Conservation (phyloP, 2,329 filamentous ascomycete species). For the Phaeoacremonium minimum region DNA sequence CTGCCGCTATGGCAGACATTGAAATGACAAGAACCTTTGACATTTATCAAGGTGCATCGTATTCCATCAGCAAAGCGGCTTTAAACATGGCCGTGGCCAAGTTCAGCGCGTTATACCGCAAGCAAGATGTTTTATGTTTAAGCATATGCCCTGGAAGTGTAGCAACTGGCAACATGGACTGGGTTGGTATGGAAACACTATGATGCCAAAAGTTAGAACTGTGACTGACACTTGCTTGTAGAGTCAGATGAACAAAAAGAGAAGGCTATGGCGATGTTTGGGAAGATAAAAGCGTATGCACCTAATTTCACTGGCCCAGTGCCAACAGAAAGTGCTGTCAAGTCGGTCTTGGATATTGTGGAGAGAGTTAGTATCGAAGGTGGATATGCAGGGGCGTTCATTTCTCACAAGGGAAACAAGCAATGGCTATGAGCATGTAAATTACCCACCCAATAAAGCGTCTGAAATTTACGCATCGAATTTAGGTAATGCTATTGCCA, state of each 20-base stretch:
- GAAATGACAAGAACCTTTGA: constrained; percentile 31
- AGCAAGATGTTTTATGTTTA: constrained; percentile 48
- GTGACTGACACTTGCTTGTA: constrained; percentile 1
- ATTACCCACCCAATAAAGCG: no score
- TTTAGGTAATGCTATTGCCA: no score
- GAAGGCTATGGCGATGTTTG: constrained; percentile 15
- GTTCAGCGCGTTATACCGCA: constrained; percentile 42
- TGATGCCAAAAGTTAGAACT: background rate
- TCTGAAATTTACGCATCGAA: no score
- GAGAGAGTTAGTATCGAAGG: constrained; percentile 34
- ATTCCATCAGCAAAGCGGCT: constrained; percentile 46
- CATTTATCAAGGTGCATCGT: constrained; percentile 22
- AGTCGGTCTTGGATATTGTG: constrained; percentile 25
- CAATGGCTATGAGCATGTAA: constrained; percentile 37
- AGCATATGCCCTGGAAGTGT: constrained; percentile 49
- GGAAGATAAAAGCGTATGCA: constrained; percentile 27
- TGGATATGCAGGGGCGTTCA: constrained; percentile 43
- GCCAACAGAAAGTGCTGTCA: constrained; percentile 28
- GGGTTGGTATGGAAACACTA: constrained; percentile 14
- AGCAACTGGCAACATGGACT: constrained; percentile 28
- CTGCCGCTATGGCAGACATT: constrained; percentile 42
- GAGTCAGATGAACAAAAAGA: constrained; percentile 20
- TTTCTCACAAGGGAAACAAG: constrained; percentile 50
- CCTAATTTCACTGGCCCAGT: constrained; percentile 32
- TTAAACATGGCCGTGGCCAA: constrained; percentile 52